Conservation (phyloP, 768 basidiomycete species). For the Lentinula guzmanii region DNA sequence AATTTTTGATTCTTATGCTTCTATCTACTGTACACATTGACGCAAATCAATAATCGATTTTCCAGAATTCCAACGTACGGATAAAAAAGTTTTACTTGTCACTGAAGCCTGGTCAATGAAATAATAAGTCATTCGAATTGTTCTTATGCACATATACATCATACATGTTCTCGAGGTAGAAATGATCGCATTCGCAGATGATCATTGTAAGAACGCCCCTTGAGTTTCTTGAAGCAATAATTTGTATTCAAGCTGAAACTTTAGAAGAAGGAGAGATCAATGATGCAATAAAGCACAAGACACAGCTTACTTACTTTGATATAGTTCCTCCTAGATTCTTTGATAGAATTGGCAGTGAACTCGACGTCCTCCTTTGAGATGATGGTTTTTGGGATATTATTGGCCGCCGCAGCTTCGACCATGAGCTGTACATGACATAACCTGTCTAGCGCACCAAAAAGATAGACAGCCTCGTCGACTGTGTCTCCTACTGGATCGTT, state of each 20-base stretch:
- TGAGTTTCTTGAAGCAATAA: slow-evolving; percentile 21
- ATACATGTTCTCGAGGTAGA: background rate
- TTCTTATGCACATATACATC: no score
- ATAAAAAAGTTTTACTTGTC: no score
- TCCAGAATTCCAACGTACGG: no score
- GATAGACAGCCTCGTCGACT: slow-evolving; percentile 36
- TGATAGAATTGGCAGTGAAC: slow-evolving; percentile 16
- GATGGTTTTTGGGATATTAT: slow-evolving; percentile 14
- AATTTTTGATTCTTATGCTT: background rate
- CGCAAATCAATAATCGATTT: no score
- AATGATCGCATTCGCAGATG: background rate
- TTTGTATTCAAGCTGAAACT: slow-evolving; percentile 23
- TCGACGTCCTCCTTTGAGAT: slow-evolving; percentile 20
- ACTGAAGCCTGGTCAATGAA: no score
- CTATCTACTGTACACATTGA: background rate
- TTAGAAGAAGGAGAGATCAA: background rate
- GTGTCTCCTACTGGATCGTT: slow-evolving; percentile 24
- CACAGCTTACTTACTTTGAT: slow-evolving; percentile 1
- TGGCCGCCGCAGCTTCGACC: slow-evolving; percentile 33
- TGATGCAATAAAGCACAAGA: background rate
- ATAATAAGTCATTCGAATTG: no score
- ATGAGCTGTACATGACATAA: slow-evolving; percentile 42
- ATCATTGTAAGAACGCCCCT: slow-evolving; percentile 19
- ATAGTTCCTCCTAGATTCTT: slow-evolving; percentile 15
- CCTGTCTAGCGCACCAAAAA: slow-evolving; percentile 36